Evolutionary conservation across 2,329 filamentous ascomycete genomes (phyloP).

Genomic region (Juglanconis juglandina): DNA sequence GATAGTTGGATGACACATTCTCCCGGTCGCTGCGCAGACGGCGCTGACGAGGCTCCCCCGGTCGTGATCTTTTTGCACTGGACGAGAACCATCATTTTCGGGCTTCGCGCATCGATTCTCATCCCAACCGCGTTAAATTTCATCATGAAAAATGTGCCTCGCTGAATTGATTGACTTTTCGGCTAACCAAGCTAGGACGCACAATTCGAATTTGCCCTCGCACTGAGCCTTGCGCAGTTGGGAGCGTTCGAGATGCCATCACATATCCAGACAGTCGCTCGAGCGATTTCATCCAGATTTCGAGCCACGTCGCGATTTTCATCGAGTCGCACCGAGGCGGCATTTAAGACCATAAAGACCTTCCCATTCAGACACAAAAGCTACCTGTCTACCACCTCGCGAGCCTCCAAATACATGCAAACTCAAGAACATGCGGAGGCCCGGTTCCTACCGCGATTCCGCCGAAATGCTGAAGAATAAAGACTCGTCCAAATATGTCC

Average conservation of each 20-base stretch:
- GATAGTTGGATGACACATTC: slow-evolving; percentile 91
- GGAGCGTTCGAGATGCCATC: background rate
- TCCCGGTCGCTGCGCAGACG: background rate
- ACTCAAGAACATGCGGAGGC: slow-evolving; percentile 4
- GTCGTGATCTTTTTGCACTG: slow-evolving; percentile 6
- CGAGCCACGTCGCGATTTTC: background rate
- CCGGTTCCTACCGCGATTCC: background rate
- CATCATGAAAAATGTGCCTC: background rate
- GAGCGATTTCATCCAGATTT: background rate
- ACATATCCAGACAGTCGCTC: background rate
- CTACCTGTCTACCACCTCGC: slow-evolving; percentile 13
- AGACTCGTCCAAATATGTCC: slow-evolving; percentile 2
- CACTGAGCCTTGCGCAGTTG: background rate
- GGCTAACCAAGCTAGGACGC: slow-evolving; percentile 11
- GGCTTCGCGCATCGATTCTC: slow-evolving; percentile 4
- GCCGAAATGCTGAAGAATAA: slow-evolving; percentile 9
- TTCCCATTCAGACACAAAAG: slow-evolving; percentile 3
- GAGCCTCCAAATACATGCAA: slow-evolving; percentile 9
- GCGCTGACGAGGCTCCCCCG: background rate
- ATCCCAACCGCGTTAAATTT: background rate
- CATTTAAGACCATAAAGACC: slow-evolving; percentile 1
- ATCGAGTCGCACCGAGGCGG: background rate
- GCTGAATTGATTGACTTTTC: slow-evolving; percentile 1
- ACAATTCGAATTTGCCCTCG: background rate
- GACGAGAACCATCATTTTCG: background rate